phyloP scores from a whole-genome alignment of 1,284 basidiomycete genomes.

The Tilletia setariae region DNA sequence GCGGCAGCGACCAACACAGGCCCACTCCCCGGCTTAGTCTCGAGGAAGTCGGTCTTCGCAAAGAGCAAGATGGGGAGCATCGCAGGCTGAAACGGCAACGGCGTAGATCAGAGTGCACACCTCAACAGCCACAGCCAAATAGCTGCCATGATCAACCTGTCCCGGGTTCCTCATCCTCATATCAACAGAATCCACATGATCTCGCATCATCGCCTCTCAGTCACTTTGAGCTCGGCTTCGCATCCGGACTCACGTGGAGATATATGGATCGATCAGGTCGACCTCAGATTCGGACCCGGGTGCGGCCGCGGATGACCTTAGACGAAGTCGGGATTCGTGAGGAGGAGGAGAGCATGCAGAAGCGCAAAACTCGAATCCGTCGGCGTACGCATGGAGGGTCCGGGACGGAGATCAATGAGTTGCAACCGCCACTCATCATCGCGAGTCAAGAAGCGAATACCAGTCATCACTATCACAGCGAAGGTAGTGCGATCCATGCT shows the following conservation, averaged over 20 bases:
- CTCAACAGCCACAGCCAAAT: neutral
- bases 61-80: neutral
- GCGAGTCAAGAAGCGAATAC: no score
- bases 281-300: neutral
- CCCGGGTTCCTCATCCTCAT: conserved; percentile 1
- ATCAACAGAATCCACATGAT: neutral
- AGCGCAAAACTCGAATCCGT: neutral
- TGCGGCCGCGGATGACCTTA: conserved; percentile 1
- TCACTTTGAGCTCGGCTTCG: neutral
- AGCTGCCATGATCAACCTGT: neutral
- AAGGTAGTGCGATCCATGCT: no score
- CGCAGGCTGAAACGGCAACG: conserved; percentile 1
- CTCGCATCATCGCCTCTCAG: conserved; percentile 3
- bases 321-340: conserved; percentile 11
- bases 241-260: neutral
- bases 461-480: no score
- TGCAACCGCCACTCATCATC: no score
- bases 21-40: neutral
- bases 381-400: neutral
- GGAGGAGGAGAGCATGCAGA: conserved; percentile 2
- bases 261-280: conserved; percentile 8
- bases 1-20: neutral
- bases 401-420: neutral
- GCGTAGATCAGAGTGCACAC: neutral
- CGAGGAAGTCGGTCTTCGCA: neutral